Evolutionary conservation across 2,329 filamentous ascomycete species (phyloP), one percentile per base, ranked within the genome.

Genomic region (Aureobasidium musti): DNA sequence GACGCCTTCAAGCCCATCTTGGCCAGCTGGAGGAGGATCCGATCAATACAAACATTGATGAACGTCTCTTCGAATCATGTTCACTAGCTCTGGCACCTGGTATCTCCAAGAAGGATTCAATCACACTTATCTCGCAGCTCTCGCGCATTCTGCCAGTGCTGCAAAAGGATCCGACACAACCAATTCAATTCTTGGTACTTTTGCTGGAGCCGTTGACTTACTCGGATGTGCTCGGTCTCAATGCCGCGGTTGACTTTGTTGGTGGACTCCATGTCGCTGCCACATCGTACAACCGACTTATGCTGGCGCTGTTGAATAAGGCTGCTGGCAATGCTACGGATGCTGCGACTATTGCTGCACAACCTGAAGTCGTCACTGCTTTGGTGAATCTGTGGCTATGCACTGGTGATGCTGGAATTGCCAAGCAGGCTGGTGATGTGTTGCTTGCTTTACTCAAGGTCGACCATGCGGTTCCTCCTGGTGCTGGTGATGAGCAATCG

Each of bases 381-480:
- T 74, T 88, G 26, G 80, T 88, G 7, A 80, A 82, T 52, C 72
- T 87, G 23, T 89, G 86, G 86, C 79, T 89, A 8, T 82, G 82
- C 53, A 84, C 84, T 0, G 72, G 79, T 26, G 83, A 84, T 52
- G 82, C 83, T 3, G 84, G 82, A 13, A 79, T 88, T 39, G 82
- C 85, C 5, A 82, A 82, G 21, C 79, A 82, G 63, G 83, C 85
- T 2, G 79, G 82, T 35, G 79, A 84, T 50, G 76, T 85, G 10
- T 73, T 89, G 13, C 79, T 82, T 68, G 78, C 80, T 8, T 76
- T 89, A 1, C 73, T 89, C 39, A 79, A 81, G 61, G 77, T 84
- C 5, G 83, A 86, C 63, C 75, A 80, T 50, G 72, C 78, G 71
- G 23, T 69, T 72, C 63, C 60, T 41, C 60, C 72, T 77, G 67